Evolutionary conservation across 2,329 filamentous ascomycete species (phyloP).

Genomic region (Ascochyta clinopodiicola): DNA sequence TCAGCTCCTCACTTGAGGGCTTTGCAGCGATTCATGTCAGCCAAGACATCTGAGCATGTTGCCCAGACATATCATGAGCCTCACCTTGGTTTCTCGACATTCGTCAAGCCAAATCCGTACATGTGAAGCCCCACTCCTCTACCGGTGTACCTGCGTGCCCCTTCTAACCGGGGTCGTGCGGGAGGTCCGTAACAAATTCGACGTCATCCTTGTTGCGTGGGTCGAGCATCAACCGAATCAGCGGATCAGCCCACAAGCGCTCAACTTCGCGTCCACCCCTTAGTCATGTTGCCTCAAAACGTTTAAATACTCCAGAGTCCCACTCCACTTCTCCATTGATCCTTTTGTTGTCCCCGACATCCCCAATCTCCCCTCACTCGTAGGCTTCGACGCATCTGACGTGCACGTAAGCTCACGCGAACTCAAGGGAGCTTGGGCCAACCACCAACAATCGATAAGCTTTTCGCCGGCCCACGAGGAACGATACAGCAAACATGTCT

Average conservation of each 20-base stretch:
- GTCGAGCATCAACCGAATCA: slow-evolving; percentile 12
- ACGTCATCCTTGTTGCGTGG: slow-evolving; percentile 17
- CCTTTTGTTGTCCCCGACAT: background rate
- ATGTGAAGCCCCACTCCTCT: slow-evolving; percentile 4
- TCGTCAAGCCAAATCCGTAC: background rate
- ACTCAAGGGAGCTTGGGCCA: slow-evolving; percentile 13
- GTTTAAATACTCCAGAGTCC: slow-evolving; percentile 17
- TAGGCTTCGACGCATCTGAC: slow-evolving; percentile 5
- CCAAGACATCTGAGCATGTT: slow-evolving; percentile 5
- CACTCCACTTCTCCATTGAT: slow-evolving; percentile 10
- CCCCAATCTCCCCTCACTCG: background rate
- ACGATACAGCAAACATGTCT: slow-evolving; percentile 44
- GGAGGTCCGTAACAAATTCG: slow-evolving; percentile 1
- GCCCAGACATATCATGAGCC: slow-evolving; percentile 4
- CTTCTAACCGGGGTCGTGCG: slow-evolving; percentile 6
- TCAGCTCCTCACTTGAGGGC: background rate
- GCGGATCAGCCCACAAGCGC: slow-evolving; percentile 19
- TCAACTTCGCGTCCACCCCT: slow-evolving; percentile 14
- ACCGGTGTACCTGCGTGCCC: slow-evolving; percentile 12
- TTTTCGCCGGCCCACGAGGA: background rate
- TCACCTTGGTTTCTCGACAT: slow-evolving; percentile 8
- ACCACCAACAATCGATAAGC: slow-evolving; percentile 10
- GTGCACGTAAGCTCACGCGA: slow-evolving; percentile 14
- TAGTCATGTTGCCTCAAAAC: slow-evolving; percentile 11
- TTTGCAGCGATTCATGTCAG: background rate